These are phyloP conservation scores for Omphalotus olearius DNA, from an alignment of 1,284 basidiomycete genomes.

Conservation along the genomic window DNA sequence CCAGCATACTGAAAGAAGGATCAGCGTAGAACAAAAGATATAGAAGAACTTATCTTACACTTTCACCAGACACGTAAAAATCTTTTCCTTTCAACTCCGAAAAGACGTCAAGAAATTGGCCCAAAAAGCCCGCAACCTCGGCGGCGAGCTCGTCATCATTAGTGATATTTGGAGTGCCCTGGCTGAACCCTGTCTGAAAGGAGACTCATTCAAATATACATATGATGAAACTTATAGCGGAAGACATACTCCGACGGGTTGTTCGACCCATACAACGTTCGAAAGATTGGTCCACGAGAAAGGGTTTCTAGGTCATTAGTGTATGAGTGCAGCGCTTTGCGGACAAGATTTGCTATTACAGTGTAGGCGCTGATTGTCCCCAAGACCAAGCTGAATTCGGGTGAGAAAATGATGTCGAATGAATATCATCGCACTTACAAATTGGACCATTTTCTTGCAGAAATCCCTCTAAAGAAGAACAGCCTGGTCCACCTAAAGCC, in stretches of 20 bases:
- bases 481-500: constrained; percentile 43
- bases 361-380: constrained; percentile 49
- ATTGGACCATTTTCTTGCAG: constrained; percentile 71
- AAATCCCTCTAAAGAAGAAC: constrained; percentile 72
- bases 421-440: constrained; percentile 18
- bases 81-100: constrained; percentile 49
- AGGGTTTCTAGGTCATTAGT: constrained; percentile 32
- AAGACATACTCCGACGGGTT: constrained; percentile 55
- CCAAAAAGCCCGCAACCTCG: constrained; percentile 46
- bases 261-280: constrained; percentile 72
- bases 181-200: constrained; percentile 62
- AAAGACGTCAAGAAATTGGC: constrained; percentile 54
- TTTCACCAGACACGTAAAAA: constrained; percentile 49
- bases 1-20: constrained; percentile 52
- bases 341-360: constrained; percentile 21
- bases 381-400: constrained; percentile 45
- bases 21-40: too few relatives aligned
- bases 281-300: constrained; percentile 72
- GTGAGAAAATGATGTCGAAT: constrained; percentile 16
- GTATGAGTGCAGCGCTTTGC: neutral
- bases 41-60: constrained; percentile 42
- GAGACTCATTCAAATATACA: constrained; percentile 5
- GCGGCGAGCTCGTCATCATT: constrained; percentile 61
- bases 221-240: constrained; percentile 1
- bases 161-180: constrained; percentile 59